Evolutionary conservation across 305 asterid species (phyloP).

Genomic region (Rubia peregrina): DNA sequence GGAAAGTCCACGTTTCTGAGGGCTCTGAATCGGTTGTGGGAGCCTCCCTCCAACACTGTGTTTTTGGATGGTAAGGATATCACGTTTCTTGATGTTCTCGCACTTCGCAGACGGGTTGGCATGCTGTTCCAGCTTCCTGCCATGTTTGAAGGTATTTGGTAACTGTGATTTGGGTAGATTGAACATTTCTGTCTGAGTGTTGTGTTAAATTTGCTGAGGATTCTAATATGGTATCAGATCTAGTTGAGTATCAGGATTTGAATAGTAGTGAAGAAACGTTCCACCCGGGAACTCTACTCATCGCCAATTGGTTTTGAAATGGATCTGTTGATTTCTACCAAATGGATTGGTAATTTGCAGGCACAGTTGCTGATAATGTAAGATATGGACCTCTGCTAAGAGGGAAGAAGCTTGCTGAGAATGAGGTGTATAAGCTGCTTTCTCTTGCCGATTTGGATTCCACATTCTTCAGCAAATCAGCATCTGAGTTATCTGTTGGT

Average conservation of each 20-base stretch:
- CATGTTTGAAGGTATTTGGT: slow-evolving; percentile 43
- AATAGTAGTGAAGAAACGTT: neutral
- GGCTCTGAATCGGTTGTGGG: slow-evolving; percentile 65
- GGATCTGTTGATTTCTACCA: neutral
- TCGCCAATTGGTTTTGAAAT: neutral
- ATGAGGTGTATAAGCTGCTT: slow-evolving; percentile 44
- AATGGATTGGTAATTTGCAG: slow-evolving; percentile 20
- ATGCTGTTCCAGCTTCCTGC: slow-evolving; percentile 75
- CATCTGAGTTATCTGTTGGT: slow-evolving; percentile 66
- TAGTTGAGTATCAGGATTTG: too few species aligned
- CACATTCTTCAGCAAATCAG: slow-evolving; percentile 46
- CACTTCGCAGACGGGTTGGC: slow-evolving; percentile 55
- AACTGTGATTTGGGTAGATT: neutral
- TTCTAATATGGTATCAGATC: too few species aligned
- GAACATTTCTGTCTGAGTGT: neutral
- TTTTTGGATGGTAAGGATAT: slow-evolving; percentile 60
- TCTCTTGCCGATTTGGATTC: slow-evolving; percentile 57
- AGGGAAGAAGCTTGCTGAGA: slow-evolving; percentile 50
- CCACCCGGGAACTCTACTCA: neutral
- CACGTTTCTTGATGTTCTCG: slow-evolving; percentile 48
- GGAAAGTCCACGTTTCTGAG: slow-evolving; percentile 66
- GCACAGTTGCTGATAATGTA: slow-evolving; percentile 62
- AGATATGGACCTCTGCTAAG: slow-evolving; percentile 58
- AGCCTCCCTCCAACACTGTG: slow-evolving; percentile 47
- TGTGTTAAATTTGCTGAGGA: neutral